These are phyloP conservation scores for Candida sanyiensis DNA, from an alignment of 805 yeast species.

Conservation along the genomic window DNA sequence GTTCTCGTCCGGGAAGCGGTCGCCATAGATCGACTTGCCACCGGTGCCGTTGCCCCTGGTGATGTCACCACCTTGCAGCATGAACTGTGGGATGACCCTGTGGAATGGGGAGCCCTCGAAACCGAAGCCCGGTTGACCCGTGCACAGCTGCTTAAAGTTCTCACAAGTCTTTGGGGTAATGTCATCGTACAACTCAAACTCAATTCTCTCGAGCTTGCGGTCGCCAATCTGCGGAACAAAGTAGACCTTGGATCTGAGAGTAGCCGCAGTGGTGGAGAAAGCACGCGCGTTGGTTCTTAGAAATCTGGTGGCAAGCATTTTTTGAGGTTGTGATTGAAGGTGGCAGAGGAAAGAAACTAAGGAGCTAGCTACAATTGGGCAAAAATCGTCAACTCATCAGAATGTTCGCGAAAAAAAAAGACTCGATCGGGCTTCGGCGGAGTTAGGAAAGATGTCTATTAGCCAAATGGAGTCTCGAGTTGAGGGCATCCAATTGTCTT, in stretches of 20 bases:
- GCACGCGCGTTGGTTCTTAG: conserved; percentile 18
- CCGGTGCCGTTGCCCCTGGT: conserved; percentile 94
- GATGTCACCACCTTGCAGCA: conserved; percentile 98
- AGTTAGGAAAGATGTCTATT: conserved; percentile 3
- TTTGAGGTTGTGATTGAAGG: too few relatives aligned
- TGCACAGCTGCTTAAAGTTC: conserved; percentile 90
- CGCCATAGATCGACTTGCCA: conserved; percentile 87
- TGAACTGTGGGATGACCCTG: conserved; percentile 95
- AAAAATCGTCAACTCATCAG: too few relatives aligned
- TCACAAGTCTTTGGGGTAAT: conserved; percentile 91
- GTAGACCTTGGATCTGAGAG: conserved; percentile 45
- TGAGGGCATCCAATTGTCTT: conserved; percentile 9
- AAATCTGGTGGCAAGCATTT: conserved; percentile 12
- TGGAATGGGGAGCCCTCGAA: conserved; percentile 88
- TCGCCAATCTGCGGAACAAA: conserved; percentile 54
- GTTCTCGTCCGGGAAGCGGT: conserved; percentile 73
- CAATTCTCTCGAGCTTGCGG: conserved; percentile 37
- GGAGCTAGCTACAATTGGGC: too few relatives aligned
- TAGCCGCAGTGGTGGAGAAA: conserved; percentile 22
- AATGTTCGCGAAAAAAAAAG: too few relatives aligned
- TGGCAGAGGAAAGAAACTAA: too few relatives aligned
- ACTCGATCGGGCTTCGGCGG: too few relatives aligned
- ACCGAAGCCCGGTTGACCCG: conserved; percentile 96
- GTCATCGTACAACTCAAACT: conserved; percentile 29
- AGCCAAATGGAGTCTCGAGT: conserved; percentile 6